Percentiles rank a stretch among this genome's conserved stretches.
Conservation (phyloP, 768 basidiomycete species). For the Piloderma croceum region DNA sequence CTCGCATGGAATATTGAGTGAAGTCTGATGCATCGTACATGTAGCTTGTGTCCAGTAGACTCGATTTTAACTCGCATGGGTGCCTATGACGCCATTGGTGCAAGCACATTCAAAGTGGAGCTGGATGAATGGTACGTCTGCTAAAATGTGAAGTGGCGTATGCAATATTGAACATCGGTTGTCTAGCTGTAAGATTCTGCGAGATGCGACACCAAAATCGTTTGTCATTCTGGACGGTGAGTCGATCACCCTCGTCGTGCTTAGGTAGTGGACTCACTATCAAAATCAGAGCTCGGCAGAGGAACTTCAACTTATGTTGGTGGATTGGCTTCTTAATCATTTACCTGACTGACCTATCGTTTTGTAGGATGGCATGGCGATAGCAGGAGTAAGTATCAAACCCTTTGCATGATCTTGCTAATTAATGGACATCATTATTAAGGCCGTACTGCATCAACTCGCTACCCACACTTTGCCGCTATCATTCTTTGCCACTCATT, state of each 20-base stretch:
- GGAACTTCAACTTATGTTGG: slow-evolving; percentile 91
- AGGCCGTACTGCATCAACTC: slow-evolving; percentile 91
- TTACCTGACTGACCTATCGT: slow-evolving; percentile 5
- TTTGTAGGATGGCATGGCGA: slow-evolving; percentile 92
- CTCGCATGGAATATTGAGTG: slow-evolving; percentile 1
- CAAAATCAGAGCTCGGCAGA: slow-evolving; percentile 89
- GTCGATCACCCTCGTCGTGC: slow-evolving; percentile 15
- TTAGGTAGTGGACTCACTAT: slow-evolving; percentile 11
- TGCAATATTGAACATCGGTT: not conserved
- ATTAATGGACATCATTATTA: slow-evolving; percentile 1
- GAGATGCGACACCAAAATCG: slow-evolving; percentile 90
- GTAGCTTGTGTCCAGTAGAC: slow-evolving; percentile 82
- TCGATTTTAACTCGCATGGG: slow-evolving; percentile 96
- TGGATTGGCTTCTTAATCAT: slow-evolving; percentile 5
- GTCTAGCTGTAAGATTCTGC: slow-evolving; percentile 84
- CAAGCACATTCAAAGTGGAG: slow-evolving; percentile 98
- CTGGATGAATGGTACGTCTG: slow-evolving; percentile 88
- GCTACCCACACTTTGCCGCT: slow-evolving; percentile 89
- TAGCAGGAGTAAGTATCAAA: slow-evolving; percentile 64
- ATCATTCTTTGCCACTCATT: slow-evolving; percentile 97
- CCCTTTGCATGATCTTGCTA: not conserved
- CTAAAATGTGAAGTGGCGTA: not conserved
- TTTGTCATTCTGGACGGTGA: slow-evolving; percentile 91
- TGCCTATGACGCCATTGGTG: slow-evolving; percentile 95
- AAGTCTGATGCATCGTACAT: no score